Evolutionary conservation across 2,329 filamentous ascomycete species (phyloP).

Genomic region (Aspergillus fumigatiaffinis): DNA sequence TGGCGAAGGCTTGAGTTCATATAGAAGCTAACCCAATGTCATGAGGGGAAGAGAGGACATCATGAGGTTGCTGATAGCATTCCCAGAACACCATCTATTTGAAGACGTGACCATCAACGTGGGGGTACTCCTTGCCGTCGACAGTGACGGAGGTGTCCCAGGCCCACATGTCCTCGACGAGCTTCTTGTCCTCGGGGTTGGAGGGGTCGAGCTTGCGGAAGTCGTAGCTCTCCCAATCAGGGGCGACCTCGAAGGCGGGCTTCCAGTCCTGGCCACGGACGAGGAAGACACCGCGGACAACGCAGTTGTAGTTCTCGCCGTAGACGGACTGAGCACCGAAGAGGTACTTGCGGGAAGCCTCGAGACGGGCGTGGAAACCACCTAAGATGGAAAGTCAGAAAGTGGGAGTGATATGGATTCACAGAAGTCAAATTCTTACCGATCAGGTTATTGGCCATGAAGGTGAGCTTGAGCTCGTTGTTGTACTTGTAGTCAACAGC

Average conservation of each 20-base stretch:
- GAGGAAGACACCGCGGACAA: constrained; percentile 91
- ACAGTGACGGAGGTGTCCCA: constrained; percentile 83
- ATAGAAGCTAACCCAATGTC: constrained; percentile 3
- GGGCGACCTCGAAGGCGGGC: constrained; percentile 92
- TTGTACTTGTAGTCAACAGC: constrained; percentile 98
- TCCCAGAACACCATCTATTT: constrained; percentile 63
- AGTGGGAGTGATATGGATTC: neutral
- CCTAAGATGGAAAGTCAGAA: constrained; percentile 39
- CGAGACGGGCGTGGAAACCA: constrained; percentile 96
- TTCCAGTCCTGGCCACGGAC: constrained; percentile 83
- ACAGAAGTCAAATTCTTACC: constrained; percentile 43
- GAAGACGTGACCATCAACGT: constrained; percentile 96
- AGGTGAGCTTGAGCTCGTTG: constrained; percentile 90
- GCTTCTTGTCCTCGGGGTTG: constrained; percentile 79
- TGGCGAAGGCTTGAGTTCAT: constrained; percentile 5
- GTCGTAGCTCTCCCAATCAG: constrained; percentile 92
- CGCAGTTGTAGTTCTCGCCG: constrained; percentile 79
- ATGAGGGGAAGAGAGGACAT: constrained; percentile 11
- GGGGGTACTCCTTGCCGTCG: constrained; percentile 82
- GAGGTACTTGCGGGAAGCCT: constrained; percentile 96
- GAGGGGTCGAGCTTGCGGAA: constrained; percentile 94
- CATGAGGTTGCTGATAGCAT: constrained; percentile 14
- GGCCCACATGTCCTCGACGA: constrained; percentile 81
- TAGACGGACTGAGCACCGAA: constrained; percentile 90
- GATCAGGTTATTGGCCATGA: constrained; percentile 99